Evolutionary conservation across 306 rosid species (phyloP).

Genomic region (Astragalus glycyphyllos): DNA sequence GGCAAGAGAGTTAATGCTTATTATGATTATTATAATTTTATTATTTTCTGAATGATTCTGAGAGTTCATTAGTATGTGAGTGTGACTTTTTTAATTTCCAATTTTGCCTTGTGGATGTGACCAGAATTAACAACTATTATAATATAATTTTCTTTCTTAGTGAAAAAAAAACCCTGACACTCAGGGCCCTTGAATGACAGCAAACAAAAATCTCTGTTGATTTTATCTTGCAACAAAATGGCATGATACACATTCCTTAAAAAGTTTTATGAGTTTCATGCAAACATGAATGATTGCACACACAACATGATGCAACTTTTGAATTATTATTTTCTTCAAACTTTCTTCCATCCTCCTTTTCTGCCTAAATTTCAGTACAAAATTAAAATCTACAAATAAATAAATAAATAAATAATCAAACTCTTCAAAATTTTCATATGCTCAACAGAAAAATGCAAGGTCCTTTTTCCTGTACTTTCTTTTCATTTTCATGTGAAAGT

Average conservation of each 20-base stretch:
- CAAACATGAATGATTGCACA: constrained; percentile 57
- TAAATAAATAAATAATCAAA: not conserved
- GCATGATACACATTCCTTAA: constrained; percentile 40
- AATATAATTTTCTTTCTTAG: constrained; percentile 9
- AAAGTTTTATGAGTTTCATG: constrained; percentile 56
- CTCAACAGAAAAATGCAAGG: constrained; percentile 40
- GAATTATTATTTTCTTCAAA: constrained; percentile 48
- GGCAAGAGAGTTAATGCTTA: no score
- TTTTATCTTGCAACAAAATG: constrained; percentile 48
- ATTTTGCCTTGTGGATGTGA: constrained; percentile 31
- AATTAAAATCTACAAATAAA: constrained; percentile 36
- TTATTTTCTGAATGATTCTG: no score
- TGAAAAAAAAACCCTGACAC: constrained; percentile 30
- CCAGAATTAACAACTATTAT: constrained; percentile 6
- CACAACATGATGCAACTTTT: constrained; percentile 45
- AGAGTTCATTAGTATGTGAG: constrained; percentile 28
- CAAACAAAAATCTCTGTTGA: constrained; percentile 43
- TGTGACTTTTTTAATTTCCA: constrained; percentile 17
- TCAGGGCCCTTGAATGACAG: constrained; percentile 40
- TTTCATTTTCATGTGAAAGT: constrained; percentile 44
- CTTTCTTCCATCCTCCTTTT: constrained; percentile 42
- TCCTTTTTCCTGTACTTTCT: constrained; percentile 46
- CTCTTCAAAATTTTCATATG: constrained; percentile 44
- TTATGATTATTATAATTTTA: no score
- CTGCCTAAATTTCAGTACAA: constrained; percentile 40